A percentile compares a stretch with the other conserved stretches of the same genome.
These are phyloP conservation scores for Bruguiera hainesii DNA, from an alignment of 441 rosid species.

Conservation along the genomic window DNA sequence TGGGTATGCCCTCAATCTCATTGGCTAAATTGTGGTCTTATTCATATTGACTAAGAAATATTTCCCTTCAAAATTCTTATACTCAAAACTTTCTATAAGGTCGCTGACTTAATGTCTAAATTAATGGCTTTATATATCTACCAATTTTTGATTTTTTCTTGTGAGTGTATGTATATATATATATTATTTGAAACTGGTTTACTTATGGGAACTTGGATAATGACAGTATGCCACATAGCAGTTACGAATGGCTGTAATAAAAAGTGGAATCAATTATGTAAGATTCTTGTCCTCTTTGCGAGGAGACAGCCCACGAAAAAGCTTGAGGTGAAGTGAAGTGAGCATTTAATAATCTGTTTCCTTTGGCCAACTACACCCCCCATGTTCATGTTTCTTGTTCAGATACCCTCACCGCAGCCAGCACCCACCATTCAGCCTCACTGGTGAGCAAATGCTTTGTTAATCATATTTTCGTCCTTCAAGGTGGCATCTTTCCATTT, in stretches of 20 bases:
- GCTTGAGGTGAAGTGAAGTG: slow-evolving; percentile 7
- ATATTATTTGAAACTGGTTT: too few species aligned
- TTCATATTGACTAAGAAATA: too few species aligned
- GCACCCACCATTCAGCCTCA: not conserved
- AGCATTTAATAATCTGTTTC: slow-evolving; percentile 29
- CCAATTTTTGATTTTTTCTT: too few species aligned
- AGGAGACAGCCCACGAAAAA: slow-evolving; percentile 6
- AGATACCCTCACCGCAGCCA: slow-evolving; percentile 32
- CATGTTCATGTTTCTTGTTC: slow-evolving; percentile 43
- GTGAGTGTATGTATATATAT: too few species aligned
- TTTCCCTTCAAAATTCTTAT: too few species aligned
- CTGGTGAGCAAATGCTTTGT: slow-evolving; percentile 17
- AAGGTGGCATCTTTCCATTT: slow-evolving; percentile 13
- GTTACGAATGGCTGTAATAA: slow-evolving; percentile 8
- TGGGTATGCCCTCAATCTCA: too few species aligned
- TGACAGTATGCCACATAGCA: not conserved
- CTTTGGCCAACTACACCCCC: slow-evolving; percentile 51
- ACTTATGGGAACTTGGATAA: too few species aligned
- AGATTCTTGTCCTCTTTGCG: slow-evolving; percentile 22
- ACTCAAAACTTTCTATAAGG: too few species aligned
- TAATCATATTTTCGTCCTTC: slow-evolving; percentile 8
- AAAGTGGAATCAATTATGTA: slow-evolving; percentile 15
- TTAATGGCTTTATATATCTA: too few species aligned
- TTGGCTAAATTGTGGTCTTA: too few species aligned
- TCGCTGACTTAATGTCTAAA: too few species aligned